Conservation (phyloP, 805 yeast genomes). For the Saccharomycodes ludwigii region DNA sequence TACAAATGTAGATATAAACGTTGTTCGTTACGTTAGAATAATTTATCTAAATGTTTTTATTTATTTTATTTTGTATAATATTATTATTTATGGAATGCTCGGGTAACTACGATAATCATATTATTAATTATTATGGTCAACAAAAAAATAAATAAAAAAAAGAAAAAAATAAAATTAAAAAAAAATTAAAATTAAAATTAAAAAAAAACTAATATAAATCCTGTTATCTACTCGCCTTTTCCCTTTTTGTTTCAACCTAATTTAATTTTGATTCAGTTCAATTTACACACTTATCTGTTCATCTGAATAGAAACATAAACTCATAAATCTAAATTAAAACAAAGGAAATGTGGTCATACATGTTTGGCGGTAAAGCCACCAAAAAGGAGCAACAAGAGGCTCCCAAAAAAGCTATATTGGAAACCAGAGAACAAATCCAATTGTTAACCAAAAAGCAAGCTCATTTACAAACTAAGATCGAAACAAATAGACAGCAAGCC, state of each 20-base stretch:
- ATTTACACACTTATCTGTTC: neutral
- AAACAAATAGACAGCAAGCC: slow-evolving; percentile 71
- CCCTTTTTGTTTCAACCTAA: neutral
- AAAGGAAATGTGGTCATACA: slow-evolving; percentile 5
- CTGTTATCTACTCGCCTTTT: neutral
- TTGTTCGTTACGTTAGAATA: too few species aligned
- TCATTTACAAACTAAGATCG: slow-evolving; percentile 72
- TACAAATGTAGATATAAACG: neutral
- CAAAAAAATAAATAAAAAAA: too few species aligned
- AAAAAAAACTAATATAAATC: neutral
- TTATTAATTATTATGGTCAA: too few species aligned
- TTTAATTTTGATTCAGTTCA: too few species aligned
- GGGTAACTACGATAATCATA: too few species aligned
- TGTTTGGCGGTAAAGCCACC: slow-evolving; percentile 5
- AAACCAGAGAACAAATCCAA: slow-evolving; percentile 77
- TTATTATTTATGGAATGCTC: too few species aligned
- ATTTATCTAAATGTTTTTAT: too few species aligned
- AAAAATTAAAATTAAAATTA: neutral
- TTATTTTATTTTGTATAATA: too few species aligned
- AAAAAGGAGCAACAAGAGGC: slow-evolving; percentile 35
- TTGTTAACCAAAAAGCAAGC: slow-evolving; percentile 74
- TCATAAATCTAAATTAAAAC: neutral
- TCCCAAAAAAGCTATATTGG: slow-evolving; percentile 88
- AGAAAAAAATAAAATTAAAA: neutral
- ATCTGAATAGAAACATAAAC: neutral